Percentiles rank a stretch among this genome's conserved stretches.
phyloP scores from a whole-genome alignment of 2,329 filamentous ascomycete species.

The Fusarium heterosporum region DNA sequence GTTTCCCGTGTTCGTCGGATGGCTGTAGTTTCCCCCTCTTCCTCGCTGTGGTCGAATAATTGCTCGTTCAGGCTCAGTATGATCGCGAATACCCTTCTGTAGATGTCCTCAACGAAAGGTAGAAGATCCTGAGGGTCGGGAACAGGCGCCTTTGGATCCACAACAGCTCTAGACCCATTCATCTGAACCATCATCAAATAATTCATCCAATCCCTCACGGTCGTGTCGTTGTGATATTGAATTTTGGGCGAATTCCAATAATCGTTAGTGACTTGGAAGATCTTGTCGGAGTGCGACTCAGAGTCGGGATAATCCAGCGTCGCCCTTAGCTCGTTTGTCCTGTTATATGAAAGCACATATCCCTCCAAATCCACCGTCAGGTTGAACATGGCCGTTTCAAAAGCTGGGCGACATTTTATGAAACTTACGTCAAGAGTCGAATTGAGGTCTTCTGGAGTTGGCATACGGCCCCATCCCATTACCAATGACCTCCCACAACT shows the following conservation, averaged over 20 bases:
- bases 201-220: constrained; percentile 59
- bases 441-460: constrained; percentile 9
- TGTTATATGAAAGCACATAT: constrained; percentile 36
- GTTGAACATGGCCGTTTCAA: constrained; percentile 52
- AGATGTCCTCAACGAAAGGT: constrained; percentile 41
- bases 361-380: constrained; percentile 48
- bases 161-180: constrained; percentile 47
- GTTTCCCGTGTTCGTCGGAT: constrained; percentile 46
- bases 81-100: constrained; percentile 42
- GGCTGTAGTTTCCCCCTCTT: constrained; percentile 9
- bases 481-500: constrained; percentile 33
- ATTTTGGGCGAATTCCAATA: background rate
- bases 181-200: constrained; percentile 55
- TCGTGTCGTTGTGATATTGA: constrained; percentile 62
- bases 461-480: constrained; percentile 43
- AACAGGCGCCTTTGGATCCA: too few species aligned
- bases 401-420: constrained; percentile 42
- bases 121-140: too few species aligned
- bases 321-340: constrained; percentile 16
- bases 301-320: constrained; percentile 34
- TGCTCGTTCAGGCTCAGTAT: constrained; percentile 57
- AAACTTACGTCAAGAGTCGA: constrained; percentile 34
- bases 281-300: constrained; percentile 12
- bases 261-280: constrained; percentile 27
- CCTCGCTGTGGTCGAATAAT: constrained; percentile 49